Base-by-base conservation (phyloP, 179 eudicot genomes). In the Sideroxylon spinosum region DNA sequence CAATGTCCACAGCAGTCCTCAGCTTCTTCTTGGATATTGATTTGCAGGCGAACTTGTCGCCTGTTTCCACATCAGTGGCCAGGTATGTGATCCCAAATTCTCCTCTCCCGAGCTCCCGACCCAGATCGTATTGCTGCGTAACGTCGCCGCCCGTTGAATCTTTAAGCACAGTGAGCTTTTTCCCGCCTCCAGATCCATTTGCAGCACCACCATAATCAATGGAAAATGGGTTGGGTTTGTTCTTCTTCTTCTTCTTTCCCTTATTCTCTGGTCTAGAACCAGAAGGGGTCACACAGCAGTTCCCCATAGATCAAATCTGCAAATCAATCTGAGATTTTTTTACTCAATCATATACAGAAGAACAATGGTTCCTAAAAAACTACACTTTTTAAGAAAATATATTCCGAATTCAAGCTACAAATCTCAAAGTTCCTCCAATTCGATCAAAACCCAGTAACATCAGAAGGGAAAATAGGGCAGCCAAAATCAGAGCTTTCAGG, bases 51-150 rank as follows among this genome's bases (percentile, higher is more conserved):
- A 63, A 86, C 65, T 79, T 90, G 9, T 92, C 93, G 10, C 87
- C 87, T 6, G 78, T 79, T 12, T 46, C 82, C 49, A 81, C 52
- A 86, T 91, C 92, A 59, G 88, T 89, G 7, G 90, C 89, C 53
- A 90, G 80, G 71, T 89, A 91, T 2, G 97, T 93, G 20, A 91
- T 84, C 77, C 97, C 97, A 66, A 93, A 91, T 81, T 91, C 97
- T 6, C 93, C 97, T 74, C 93, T 73, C 8, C 97, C 97, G 0
- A 92, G 87, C 89, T 92, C 95, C 10, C 90, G 86, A 3, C 91
- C 97, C 4, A 91, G 86, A 75, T 87, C 85, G 75, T 88, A 88
- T 68, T 68, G 73, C 66, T 32, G 85, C 0, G 71, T 63, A 9
- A 92, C 84, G 64, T 91, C 89, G 57, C 77, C 79, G n/a, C 95